Percentiles rank a stretch among this genome's conserved stretches.
Conservation (phyloP, 176 grass and related monocot species). For the Cocos nucifera region DNA sequence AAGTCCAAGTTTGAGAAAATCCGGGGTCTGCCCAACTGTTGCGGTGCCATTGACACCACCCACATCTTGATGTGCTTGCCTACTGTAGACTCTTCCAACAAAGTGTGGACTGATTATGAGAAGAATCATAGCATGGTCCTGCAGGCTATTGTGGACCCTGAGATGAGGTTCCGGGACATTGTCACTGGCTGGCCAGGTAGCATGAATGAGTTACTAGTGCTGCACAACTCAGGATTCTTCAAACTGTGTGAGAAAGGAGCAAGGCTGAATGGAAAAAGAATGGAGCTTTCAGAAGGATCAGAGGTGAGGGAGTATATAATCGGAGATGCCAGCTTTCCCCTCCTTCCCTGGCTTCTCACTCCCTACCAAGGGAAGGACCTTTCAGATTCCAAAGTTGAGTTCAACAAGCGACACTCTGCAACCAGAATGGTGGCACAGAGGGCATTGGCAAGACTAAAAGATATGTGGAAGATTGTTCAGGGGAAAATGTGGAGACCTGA, state of each 20-base stretch:
- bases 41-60: constrained; percentile 50
- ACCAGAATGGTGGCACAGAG: constrained; percentile 38
- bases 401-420: constrained; percentile 40
- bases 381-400: constrained; percentile 23
- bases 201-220: constrained; percentile 47
- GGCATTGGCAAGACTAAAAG: constrained; percentile 63
- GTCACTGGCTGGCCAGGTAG: constrained; percentile 64
- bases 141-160: constrained; percentile 44
- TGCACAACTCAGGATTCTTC: constrained; percentile 50
- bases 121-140: constrained; percentile 64
- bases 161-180: constrained; percentile 42
- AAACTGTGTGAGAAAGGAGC: constrained; percentile 45
- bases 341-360: constrained; percentile 62
- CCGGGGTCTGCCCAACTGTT: constrained; percentile 55
- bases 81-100: constrained; percentile 49
- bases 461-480: constrained; percentile 78
- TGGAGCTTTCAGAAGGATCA: constrained; percentile 28
- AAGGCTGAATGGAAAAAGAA: constrained; percentile 36
- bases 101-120: constrained; percentile 57
- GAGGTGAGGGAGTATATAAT: constrained; percentile 60
- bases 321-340: constrained; percentile 51
- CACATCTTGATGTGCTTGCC: constrained; percentile 70
- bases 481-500: constrained; percentile 97
- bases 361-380: constrained; percentile 58
- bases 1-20: constrained; percentile 57